phyloP scores from a whole-genome alignment of 768 basidiomycete genomes.

The Termitomyces sp. region DNA sequence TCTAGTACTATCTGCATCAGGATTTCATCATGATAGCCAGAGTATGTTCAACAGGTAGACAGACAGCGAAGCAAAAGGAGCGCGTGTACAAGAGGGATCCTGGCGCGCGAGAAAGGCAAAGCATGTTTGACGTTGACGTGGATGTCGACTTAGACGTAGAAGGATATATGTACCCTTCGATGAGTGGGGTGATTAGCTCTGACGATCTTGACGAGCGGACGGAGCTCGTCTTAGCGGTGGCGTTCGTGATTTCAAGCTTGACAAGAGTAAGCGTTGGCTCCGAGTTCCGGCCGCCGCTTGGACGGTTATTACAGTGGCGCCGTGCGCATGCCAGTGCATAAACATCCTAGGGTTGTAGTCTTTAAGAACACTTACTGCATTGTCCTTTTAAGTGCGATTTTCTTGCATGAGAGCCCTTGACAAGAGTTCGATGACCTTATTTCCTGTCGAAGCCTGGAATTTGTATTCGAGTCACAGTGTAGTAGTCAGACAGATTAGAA shows the following conservation, averaged over 20 bases:
- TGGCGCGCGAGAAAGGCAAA: not conserved
- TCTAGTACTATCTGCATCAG: not conserved
- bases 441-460: too few species aligned
- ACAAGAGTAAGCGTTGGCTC: not conserved
- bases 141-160: not conserved
- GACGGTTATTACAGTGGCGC: not conserved
- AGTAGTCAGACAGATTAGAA: not conserved
- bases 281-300: not conserved
- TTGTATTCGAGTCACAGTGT: not conserved
- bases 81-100: not conserved
- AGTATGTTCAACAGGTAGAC: not conserved
- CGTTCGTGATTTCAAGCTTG: not conserved
- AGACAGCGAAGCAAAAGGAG: not conserved
- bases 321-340: too few species aligned
- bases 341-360: not conserved
- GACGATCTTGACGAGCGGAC: not conserved
- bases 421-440: too few species aligned
- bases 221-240: not conserved
- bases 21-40: not conserved
- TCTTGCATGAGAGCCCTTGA: too few species aligned
- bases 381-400: not conserved
- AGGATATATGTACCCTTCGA: not conserved
- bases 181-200: not conserved
- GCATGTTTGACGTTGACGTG: conserved; percentile 2
- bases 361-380: not conserved